Conservation (phyloP, 441 rosid genomes). For the Mallotus repandus region DNA sequence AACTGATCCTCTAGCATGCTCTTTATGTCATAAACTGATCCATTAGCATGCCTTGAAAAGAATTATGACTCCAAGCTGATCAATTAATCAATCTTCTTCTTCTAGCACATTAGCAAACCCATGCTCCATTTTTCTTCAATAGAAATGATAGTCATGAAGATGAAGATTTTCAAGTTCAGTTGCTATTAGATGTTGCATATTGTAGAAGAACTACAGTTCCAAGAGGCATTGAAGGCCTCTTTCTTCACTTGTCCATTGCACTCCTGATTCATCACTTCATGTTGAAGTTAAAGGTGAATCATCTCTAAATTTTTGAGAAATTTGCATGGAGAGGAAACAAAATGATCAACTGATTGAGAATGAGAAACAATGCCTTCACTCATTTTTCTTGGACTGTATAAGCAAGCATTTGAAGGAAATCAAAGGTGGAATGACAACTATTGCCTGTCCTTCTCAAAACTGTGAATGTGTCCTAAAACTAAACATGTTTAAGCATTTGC, state of each 20-base stretch:
- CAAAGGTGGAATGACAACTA: too few species aligned
- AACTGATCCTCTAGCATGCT: too few species aligned
- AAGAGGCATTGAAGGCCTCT: slow-evolving; percentile 7
- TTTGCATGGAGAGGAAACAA: slow-evolving; percentile 7
- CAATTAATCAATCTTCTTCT: neutral
- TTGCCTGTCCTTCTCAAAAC: too few species aligned
- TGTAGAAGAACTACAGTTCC: slow-evolving; percentile 7
- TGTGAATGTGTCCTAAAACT: too few species aligned
- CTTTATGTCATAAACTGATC: too few species aligned
- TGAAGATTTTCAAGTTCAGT: neutral
- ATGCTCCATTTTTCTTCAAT: neutral
- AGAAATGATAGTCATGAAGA: neutral
- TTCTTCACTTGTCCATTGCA: slow-evolving; percentile 1
- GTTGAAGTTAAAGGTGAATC: neutral
- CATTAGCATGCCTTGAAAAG: too few species aligned
- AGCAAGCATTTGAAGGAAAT: neutral
- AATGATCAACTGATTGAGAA: neutral
- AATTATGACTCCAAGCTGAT: too few species aligned
- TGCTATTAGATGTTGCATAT: neutral
- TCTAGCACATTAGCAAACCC: neutral
- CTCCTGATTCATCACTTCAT: neutral
- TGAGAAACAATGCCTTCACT: neutral
- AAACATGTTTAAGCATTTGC: too few species aligned
- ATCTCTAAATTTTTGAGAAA: neutral
- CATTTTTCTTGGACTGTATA: slow-evolving; percentile 7